Evolutionary conservation across 2,329 filamentous ascomycete genomes (phyloP), one percentile per base, ranked within the genome.

Genomic region (Chalaropsis thielavioides): DNA sequence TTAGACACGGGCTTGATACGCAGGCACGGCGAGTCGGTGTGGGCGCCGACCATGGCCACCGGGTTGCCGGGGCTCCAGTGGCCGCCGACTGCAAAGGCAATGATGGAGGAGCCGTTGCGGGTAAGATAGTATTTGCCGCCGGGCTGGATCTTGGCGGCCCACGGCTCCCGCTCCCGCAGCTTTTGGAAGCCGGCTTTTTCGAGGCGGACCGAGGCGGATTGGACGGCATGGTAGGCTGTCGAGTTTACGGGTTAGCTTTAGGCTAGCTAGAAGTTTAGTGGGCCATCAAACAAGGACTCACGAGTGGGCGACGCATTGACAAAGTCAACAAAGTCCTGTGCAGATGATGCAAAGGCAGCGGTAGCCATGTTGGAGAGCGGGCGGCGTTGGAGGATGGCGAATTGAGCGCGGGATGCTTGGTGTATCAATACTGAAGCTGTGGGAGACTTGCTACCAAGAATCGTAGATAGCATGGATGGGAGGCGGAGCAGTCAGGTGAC

Each of bases 41-140:
- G 92, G 46, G 94, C 92, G 70, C 92, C 94, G 68, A 99, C 85
- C 83, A 97, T 96, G 74, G 89, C 82, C 69, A 96, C 86, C 8
- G 92, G 87, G 74, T 95, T 95, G 56, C 92, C 92, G 1, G 92
- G 85, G 73, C 87, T 87, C 92, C 92, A 99, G 78, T 89, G 87
- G 72, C 85, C 83, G 72, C 92, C 92, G 71, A 97, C 87, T 68
- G 90, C 89, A 76, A 97, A 97, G 68, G 92, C 92, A 66, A 96
- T 84, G 69, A 97, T 89, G 61, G 92, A 95, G 31, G 91, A 95
- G 67, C 84, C 87, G 77, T 97, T 97, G 69, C 92, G 88, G 60
- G 92, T 97, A 72, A 96, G 83, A 77, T 92, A 96, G 80, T 97
- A 97, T 77, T 95, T 96, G 69, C 92, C 92, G 68, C 92, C 92